phyloP scores from a whole-genome alignment of 1,139 yeast species.

The Sugiyamaella castrensis region DNA sequence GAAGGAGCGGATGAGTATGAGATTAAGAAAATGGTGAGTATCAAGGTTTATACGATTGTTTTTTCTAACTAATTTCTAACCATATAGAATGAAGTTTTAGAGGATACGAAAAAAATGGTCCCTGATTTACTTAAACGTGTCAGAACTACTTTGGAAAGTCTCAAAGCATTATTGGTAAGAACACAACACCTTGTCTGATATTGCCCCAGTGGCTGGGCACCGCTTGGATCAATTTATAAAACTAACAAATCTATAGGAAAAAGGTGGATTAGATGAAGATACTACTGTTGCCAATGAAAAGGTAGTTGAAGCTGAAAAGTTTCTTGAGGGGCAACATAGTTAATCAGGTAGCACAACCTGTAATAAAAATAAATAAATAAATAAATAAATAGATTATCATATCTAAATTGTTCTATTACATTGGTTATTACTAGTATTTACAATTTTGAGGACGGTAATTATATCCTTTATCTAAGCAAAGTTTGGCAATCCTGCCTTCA shows the following conservation, averaged over 20 bases:
- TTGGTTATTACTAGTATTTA: too few species aligned
- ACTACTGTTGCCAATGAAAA: conserved; percentile 42
- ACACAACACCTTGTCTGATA: not conserved
- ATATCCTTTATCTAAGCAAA: too few species aligned
- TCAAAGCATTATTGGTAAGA: conserved; percentile 42
- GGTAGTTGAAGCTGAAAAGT: conserved; percentile 34
- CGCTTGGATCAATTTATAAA: not conserved
- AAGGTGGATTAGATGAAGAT: conserved; percentile 49
- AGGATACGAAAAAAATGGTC: conserved; percentile 66
- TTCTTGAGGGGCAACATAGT: conserved; percentile 14
- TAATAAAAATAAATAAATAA: not conserved
- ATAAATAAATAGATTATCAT: not conserved
- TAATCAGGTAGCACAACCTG: too few species aligned
- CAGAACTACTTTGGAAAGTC: conserved; percentile 46
- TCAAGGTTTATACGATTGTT: too few species aligned
- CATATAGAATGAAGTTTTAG: conserved; percentile 48
- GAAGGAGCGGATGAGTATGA: conserved; percentile 63
- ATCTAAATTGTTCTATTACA: not conserved
- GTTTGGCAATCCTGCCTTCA: too few species aligned
- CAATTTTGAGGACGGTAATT: too few species aligned
- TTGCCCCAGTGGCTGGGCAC: conserved; percentile 2
- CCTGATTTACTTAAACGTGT: conserved; percentile 60
- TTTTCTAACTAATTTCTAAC: too few species aligned
- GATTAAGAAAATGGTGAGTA: conserved; percentile 52
- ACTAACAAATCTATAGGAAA: conserved; percentile 1